phyloP scores from a whole-genome alignment of 768 basidiomycete genomes.

The Rhizopogon vesiculosus region DNA sequence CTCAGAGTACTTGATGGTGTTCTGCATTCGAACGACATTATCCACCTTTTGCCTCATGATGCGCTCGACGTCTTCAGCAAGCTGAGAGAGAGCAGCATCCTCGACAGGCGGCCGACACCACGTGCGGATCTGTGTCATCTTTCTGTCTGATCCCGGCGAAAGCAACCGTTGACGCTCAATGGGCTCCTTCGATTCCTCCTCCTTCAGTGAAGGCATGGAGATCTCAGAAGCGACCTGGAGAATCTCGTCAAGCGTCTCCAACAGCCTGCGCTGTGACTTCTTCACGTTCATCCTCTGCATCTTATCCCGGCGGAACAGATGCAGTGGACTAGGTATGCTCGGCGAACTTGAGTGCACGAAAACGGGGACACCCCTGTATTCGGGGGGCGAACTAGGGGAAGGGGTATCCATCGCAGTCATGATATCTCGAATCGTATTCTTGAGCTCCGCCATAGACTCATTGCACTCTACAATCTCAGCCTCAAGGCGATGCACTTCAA shows the following conservation, averaged over 20 bases:
- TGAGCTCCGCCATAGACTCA: constrained; percentile 85
- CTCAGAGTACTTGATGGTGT: constrained; percentile 94
- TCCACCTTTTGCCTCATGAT: constrained; percentile 92
- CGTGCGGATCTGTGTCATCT: constrained; percentile 74
- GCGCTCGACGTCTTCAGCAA: constrained; percentile 84
- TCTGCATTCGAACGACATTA: constrained; percentile 93
- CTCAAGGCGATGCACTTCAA: constrained; percentile 92
- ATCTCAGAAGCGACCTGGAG: constrained; percentile 76
- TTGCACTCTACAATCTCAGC: constrained; percentile 93
- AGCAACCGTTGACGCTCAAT: constrained; percentile 90
- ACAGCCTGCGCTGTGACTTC: constrained; percentile 72
- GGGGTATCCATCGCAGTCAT: constrained; percentile 65
- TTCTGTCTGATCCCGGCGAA: constrained; percentile 85
- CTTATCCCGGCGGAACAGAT: constrained; percentile 71
- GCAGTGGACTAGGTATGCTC: constrained; percentile 67
- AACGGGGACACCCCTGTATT: constrained; percentile 87
- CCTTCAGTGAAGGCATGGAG: constrained; percentile 82
- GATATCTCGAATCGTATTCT: constrained; percentile 81
- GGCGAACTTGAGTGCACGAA: constrained; percentile 72
- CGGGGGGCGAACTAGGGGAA: constrained; percentile 62
- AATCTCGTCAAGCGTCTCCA: constrained; percentile 87
- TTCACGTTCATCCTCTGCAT: constrained; percentile 78
- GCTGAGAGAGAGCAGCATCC: constrained; percentile 77
- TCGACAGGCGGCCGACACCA: constrained; percentile 87
- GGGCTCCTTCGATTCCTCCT: constrained; percentile 87